Percentiles rank a stretch among this genome's conserved stretches.
Conservation (phyloP, 208 protist genomes). For the Trypanosoma lewisi region DNA sequence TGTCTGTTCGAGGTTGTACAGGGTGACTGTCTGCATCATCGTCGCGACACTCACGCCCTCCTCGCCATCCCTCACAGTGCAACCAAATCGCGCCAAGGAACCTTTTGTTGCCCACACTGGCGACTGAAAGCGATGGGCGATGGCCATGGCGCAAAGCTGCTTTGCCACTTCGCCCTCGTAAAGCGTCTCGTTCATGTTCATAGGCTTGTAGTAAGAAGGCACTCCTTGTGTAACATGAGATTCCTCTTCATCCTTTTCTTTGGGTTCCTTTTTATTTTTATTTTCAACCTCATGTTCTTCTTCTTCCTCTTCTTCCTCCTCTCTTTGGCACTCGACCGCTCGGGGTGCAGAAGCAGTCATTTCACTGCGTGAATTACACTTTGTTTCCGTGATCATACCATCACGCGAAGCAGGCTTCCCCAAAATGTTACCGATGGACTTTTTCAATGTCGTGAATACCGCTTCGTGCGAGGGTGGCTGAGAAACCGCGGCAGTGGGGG, state of each 20-base stretch:
- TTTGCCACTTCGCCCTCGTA: conserved; percentile 34
- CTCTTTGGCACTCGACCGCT: not conserved
- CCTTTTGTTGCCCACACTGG: conserved; percentile 40
- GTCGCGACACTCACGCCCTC: conserved; percentile 25
- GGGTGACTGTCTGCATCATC: not conserved
- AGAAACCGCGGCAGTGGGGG: not conserved
- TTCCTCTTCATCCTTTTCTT: not conserved
- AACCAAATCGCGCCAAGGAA: conserved; percentile 21
- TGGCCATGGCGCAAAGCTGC: conserved; percentile 18
- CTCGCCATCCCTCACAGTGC: conserved; percentile 23
- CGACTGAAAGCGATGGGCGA: conserved; percentile 30
- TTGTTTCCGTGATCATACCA: not conserved
- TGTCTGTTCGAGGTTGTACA: conserved; percentile 75
- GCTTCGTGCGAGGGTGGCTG: not conserved
- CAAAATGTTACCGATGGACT: conserved; percentile 10
- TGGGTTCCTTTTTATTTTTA: not conserved
- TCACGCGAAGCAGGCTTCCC: not conserved
- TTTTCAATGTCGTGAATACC: conserved; percentile 7
- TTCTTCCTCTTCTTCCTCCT: not conserved
- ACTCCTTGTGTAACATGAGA: not conserved
- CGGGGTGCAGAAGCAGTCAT: not conserved
- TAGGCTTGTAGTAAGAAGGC: conserved; percentile 19
- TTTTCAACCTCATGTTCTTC: not conserved
- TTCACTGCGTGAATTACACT: not conserved
- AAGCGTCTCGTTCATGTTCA: conserved; percentile 15